Percentiles rank a stretch among this genome's conserved stretches.
phyloP scores from a whole-genome alignment of 768 basidiomycete genomes.

The Leccinellum rugosiceps region DNA sequence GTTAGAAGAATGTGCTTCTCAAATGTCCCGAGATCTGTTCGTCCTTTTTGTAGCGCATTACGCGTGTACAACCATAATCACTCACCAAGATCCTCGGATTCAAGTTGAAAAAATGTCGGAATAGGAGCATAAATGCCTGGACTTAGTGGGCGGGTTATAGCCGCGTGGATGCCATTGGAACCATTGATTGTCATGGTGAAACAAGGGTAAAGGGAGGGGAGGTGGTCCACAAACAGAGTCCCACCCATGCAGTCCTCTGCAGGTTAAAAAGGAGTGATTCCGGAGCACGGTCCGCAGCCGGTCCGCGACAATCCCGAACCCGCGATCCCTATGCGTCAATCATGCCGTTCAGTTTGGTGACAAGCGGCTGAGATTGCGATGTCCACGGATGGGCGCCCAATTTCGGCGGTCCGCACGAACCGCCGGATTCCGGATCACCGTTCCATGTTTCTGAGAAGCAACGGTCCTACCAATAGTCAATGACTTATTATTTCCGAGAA shows the following conservation, averaged over 20 bases:
- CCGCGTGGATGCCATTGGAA: conserved; percentile 14
- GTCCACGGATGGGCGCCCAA: no score
- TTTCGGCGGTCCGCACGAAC: not conserved
- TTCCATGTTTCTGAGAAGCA: not conserved
- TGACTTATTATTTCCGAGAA: conserved; percentile 11
- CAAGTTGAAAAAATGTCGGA: conserved; percentile 76
- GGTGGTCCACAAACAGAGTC: not conserved
- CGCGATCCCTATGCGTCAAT: not conserved
- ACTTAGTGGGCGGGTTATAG: conserved; percentile 52
- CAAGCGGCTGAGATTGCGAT: not conserved
- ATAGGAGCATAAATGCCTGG: conserved; percentile 85
- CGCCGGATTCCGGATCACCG: not conserved
- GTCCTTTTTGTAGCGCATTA: conserved; percentile 4
- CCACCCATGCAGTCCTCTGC: not conserved
- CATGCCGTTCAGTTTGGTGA: not conserved
- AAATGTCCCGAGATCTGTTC: conserved; percentile 60
- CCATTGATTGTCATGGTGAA: conserved; percentile 39
- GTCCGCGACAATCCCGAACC: not conserved
- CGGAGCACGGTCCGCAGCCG: conserved; percentile 12
- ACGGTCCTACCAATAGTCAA: not conserved
- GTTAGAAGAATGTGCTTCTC: conserved; percentile 61
- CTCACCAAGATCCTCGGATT: conserved; percentile 80
- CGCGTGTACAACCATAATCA: conserved; percentile 10
- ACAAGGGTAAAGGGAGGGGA: not conserved
- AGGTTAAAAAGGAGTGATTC: conserved; percentile 7